Conservation (phyloP, 148 eudicot species). For the Chenopodium berlandieri region DNA sequence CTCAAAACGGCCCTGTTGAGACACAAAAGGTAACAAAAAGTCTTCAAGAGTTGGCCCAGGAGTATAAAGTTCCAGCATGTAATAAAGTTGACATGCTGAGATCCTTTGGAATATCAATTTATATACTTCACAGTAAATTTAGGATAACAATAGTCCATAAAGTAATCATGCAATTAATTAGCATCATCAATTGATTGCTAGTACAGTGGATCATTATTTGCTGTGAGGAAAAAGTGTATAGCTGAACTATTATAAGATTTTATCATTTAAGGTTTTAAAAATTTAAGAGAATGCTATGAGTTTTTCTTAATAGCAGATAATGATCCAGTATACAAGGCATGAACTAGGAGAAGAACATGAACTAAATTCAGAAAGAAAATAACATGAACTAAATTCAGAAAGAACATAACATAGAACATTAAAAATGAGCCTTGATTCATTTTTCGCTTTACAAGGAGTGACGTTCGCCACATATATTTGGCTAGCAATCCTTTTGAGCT, state of each 20-base stretch:
- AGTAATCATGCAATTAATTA: neutral
- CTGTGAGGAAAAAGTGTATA: neutral
- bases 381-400: too few relatives aligned
- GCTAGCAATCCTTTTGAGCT: neutral
- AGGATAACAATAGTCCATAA: neutral
- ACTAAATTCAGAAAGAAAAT: too few relatives aligned
- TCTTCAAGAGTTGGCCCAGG: neutral
- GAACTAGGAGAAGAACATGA: neutral
- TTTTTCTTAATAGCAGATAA: too few relatives aligned
- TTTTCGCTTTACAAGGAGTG: neutral
- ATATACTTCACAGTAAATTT: neutral
- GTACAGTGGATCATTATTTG: neutral
- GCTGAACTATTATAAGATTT: too few relatives aligned
- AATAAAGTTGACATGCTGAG: neutral
- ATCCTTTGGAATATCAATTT: neutral
- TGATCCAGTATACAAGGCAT: neutral
- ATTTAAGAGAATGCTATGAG: too few relatives aligned
- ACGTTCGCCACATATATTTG: neutral
- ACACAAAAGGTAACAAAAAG: slow-evolving; percentile 1
- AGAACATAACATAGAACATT: too few relatives aligned
- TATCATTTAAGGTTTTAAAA: too few relatives aligned
- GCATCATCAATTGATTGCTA: neutral
- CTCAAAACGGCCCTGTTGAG: slow-evolving; percentile 86
- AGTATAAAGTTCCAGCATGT: neutral
- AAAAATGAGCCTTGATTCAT: neutral